A percentile compares a stretch with the other conserved stretches of the same genome.
These are phyloP conservation scores for Chalaropsis ovoidea DNA, from an alignment of 2,329 filamentous ascomycete genomes.

Conservation along the genomic window DNA sequence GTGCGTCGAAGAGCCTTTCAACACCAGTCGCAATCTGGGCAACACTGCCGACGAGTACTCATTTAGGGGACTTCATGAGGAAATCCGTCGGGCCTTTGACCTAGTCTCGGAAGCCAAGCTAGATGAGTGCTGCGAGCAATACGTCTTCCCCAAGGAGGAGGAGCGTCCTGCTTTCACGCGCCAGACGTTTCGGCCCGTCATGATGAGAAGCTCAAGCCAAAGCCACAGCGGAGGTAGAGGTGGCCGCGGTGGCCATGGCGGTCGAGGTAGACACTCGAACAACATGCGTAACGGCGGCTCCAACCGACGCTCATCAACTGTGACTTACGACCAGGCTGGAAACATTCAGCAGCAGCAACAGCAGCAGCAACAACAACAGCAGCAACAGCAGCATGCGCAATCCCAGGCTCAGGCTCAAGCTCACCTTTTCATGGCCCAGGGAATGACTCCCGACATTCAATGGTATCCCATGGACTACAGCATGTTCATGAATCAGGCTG, in stretches of 20 bases:
- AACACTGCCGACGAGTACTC: slow-evolving; percentile 95
- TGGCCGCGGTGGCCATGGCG: slow-evolving; percentile 30
- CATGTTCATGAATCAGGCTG: slow-evolving; percentile 8
- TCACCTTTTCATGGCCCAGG: slow-evolving; percentile 27
- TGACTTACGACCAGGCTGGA: slow-evolving; percentile 20
- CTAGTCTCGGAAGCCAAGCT: slow-evolving; percentile 69
- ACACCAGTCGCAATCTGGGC: slow-evolving; percentile 74
- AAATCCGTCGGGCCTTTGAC: slow-evolving; percentile 81
- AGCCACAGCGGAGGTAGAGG: slow-evolving; percentile 43
- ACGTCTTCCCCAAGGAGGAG: slow-evolving; percentile 77
- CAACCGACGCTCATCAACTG: slow-evolving; percentile 44
- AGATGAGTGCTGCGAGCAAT: slow-evolving; percentile 76
- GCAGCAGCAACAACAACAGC: slow-evolving; percentile 7
- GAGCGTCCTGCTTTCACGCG: slow-evolving; percentile 48
- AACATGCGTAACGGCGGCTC: slow-evolving; percentile 38
- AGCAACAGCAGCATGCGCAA: slow-evolving; percentile 11
- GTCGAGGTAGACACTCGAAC: slow-evolving; percentile 40
- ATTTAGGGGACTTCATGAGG: slow-evolving; percentile 80
- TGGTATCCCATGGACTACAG: slow-evolving; percentile 14
- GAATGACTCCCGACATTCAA: not conserved
- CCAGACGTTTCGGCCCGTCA: slow-evolving; percentile 45
- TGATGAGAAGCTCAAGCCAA: slow-evolving; percentile 52
- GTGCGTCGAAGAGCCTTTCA: slow-evolving; percentile 96
- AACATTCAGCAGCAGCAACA: slow-evolving; percentile 25
- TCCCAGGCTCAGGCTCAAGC: slow-evolving; percentile 13